Evolutionary conservation across 805 yeast species (phyloP).

Genomic region (Cyberlindnera misumaiensis): DNA sequence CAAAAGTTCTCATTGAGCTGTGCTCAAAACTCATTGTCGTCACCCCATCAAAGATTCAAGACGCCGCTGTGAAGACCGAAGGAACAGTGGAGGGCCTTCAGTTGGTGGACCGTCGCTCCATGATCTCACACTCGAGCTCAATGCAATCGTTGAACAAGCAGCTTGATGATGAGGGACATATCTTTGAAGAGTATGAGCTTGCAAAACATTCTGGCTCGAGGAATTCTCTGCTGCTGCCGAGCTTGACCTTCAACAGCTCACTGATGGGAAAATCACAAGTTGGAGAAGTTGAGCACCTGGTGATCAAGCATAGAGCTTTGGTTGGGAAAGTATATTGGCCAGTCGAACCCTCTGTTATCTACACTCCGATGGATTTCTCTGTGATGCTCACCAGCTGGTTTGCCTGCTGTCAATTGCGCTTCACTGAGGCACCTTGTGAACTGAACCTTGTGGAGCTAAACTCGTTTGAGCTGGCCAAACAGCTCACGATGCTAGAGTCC

Average conservation of each 20-base stretch:
- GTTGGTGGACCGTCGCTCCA: slow-evolving; percentile 43
- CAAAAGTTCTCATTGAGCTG: slow-evolving; percentile 52
- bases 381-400: slow-evolving; percentile 43
- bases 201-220: slow-evolving; percentile 37
- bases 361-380: slow-evolving; percentile 18
- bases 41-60: slow-evolving; percentile 41
- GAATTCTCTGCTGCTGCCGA: slow-evolving; percentile 29
- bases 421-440: slow-evolving; percentile 7
- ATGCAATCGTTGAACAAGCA: slow-evolving; percentile 24
- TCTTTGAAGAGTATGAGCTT: slow-evolving; percentile 54
- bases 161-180: slow-evolving; percentile 32
- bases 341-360: slow-evolving; percentile 12
- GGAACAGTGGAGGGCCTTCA: slow-evolving; percentile 29
- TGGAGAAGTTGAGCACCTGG: slow-evolving; percentile 37
- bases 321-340: slow-evolving; percentile 26
- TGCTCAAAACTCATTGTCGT: slow-evolving; percentile 53
- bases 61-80: slow-evolving; percentile 5
- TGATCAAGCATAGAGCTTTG: slow-evolving; percentile 46
- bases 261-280: slow-evolving; percentile 23
- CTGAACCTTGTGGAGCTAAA: slow-evolving; percentile 37
- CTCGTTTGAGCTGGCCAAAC: slow-evolving; percentile 72
- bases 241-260: slow-evolving; percentile 18
- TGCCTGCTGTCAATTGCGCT: slow-evolving; percentile 40
- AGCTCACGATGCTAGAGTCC: slow-evolving; percentile 66
- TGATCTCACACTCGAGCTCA: slow-evolving; percentile 32